Conservation (phyloP, 495 filamentous ascomycete genomes). For the Tuber melanosporum region DNA sequence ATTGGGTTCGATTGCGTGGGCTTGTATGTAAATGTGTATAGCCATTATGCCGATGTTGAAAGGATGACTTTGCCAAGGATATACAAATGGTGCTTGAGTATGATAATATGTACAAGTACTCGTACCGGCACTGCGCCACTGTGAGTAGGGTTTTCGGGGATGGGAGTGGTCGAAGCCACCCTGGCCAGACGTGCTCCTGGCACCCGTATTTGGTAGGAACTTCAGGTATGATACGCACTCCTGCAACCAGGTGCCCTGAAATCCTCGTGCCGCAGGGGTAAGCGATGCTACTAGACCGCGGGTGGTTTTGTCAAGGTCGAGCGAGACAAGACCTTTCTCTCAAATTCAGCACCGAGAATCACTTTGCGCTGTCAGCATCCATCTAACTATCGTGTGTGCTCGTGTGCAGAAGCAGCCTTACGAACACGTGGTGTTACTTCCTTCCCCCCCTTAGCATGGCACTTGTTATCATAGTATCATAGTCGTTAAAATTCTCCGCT, state of each 20-base stretch:
- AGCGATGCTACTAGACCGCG: not conserved
- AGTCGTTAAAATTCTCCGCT: not conserved
- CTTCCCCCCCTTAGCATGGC: not conserved
- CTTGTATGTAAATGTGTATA: not conserved
- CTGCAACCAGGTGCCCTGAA: not conserved
- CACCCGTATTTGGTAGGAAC: not conserved
- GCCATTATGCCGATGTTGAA: not conserved
- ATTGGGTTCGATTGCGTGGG: not conserved
- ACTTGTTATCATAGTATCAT: no score
- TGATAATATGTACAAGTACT: not conserved
- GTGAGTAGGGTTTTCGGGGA: not conserved
- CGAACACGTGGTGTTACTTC: not conserved
- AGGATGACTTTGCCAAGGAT: not conserved
- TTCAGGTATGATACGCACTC: not conserved
- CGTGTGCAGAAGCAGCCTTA: not conserved
- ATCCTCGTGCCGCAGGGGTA: not conserved
- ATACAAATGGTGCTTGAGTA: not conserved
- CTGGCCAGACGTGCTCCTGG: not conserved
- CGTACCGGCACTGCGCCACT: not conserved
- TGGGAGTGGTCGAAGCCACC: not conserved
- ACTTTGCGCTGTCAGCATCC: not conserved
- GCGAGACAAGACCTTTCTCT: not conserved
- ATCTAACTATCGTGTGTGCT: not conserved
- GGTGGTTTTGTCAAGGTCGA: not conserved
- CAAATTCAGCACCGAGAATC: not conserved